A percentile compares a stretch with the other conserved stretches of the same genome.
These are phyloP conservation scores for Suillus tomentosus DNA, from an alignment of 768 basidiomycete species.

Conservation along the genomic window DNA sequence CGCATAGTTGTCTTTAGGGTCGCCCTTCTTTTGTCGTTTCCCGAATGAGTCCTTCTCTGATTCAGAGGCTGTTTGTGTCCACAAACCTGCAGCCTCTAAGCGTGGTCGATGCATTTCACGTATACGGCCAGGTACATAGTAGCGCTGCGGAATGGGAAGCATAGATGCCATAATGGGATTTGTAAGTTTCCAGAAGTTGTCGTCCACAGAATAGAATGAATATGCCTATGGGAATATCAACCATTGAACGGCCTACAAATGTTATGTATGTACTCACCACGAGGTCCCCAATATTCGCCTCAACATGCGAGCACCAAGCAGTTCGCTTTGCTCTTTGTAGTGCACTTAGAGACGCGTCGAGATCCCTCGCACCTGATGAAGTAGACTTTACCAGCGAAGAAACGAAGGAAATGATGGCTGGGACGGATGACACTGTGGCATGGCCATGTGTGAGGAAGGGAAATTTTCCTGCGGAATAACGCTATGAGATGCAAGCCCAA, in stretches of 20 bases:
- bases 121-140: constrained; percentile 69
- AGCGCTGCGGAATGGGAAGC: constrained; percentile 69
- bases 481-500: background rate
- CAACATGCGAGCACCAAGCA: constrained; percentile 69
- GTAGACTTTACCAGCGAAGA: constrained; percentile 45
- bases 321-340: constrained; percentile 53
- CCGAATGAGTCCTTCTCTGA: constrained; percentile 43
- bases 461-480: constrained; percentile 54
- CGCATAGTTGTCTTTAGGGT: constrained; percentile 43
- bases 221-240: constrained; percentile 50
- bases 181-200: constrained; percentile 64
- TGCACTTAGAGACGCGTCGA: constrained; percentile 50
- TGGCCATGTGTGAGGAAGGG: constrained; percentile 69
- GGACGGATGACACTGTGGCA: constrained; percentile 49
- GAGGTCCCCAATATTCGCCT: constrained; percentile 67
- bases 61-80: constrained; percentile 46
- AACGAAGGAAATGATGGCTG: constrained; percentile 68
- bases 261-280: constrained; percentile 49
- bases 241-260: constrained; percentile 10
- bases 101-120: constrained; percentile 56
- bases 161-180: constrained; percentile 54
- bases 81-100: constrained; percentile 64
- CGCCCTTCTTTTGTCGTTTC: constrained; percentile 32
- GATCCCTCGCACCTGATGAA: constrained; percentile 37
- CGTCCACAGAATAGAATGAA: constrained; percentile 56